Evolutionary conservation across 371 early-diverging fungal species (phyloP), one percentile per base, ranked within the genome.

Genomic region (Parasitella parasitica): DNA sequence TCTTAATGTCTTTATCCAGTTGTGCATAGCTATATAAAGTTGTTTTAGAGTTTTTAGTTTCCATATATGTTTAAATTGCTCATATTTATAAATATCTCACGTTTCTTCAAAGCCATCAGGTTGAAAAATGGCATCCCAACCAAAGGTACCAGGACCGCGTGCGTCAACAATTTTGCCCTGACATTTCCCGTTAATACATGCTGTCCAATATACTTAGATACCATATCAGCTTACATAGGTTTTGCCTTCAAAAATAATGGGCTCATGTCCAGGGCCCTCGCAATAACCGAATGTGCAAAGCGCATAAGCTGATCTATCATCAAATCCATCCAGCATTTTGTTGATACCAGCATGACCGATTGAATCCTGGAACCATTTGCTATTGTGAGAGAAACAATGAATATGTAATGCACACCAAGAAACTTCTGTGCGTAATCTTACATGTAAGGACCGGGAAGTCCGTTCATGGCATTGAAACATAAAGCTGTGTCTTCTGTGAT

Each of bases 91-190:
- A 11, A 8, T 27, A 22, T 64, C 74, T 64, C 75, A 85, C 81
- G 94, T 93, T 64, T 78, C 57, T 39, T 87, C 78, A 63, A 81
- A 88, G 11, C 95, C 97, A 55, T 88, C 86, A 13, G 97, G 97
- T 77, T 91, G 78, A 70, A 98, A 97, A 26, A 94, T 81, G 4
- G 96, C 92, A 82, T 97, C 97, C 98, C 98, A 98, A 16, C 98
- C 98, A 81, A 97, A 97, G 55, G 75, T 70, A 11, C 76, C 70
- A 4, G 93, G 89, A 0, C 97, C 98, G 46, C 95, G 86, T n/a
- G 97, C 82, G 51, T 78, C 73, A 0, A 97, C 97, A 63, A 97
- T 95, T n/a, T 73, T 80, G 1, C 97, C 97, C 86, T 87, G 54
- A n/a, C n/a, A n/a, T n/a, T n/a, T n/a, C n/a, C n/a, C n/a, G n/a